Evolutionary conservation across 2,329 filamentous ascomycete genomes (phyloP).

Genomic region (Diatrype stigma): DNA sequence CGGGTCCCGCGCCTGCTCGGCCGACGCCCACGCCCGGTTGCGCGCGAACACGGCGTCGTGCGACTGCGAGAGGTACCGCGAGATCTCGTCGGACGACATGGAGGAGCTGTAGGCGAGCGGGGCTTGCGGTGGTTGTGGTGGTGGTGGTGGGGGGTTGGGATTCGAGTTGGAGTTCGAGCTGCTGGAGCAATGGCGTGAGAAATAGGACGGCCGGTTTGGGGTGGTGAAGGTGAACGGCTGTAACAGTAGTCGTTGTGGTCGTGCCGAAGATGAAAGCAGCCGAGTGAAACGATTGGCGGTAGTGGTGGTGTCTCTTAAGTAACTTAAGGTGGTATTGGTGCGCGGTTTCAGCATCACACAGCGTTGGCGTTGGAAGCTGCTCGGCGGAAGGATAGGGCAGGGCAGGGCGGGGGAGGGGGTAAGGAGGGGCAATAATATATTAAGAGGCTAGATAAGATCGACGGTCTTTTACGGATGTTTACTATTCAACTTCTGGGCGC

Average conservation of each 20-base stretch:
- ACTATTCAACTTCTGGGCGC: too few relatives aligned
- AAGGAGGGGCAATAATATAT: too few relatives aligned
- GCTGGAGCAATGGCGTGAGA: not conserved
- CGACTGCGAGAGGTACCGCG: slow-evolving; percentile 55
- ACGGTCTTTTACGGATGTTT: too few relatives aligned
- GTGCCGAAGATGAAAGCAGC: not conserved
- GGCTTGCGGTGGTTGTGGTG: not conserved
- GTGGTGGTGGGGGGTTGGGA: not conserved
- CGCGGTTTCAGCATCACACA: not conserved
- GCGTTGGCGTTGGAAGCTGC: not conserved
- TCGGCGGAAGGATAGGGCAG: too few relatives aligned
- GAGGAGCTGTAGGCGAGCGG: not conserved
- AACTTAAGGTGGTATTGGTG: not conserved
- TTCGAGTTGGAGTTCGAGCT: not conserved
- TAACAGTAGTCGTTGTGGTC: not conserved
- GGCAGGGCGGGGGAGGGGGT: too few relatives aligned
- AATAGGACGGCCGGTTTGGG: not conserved
- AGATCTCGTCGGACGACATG: slow-evolving; percentile 31
- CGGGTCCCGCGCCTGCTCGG: slow-evolving; percentile 55
- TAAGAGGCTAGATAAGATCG: too few relatives aligned
- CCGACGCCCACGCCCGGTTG: slow-evolving; percentile 62
- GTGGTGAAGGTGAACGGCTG: not conserved
- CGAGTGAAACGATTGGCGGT: not conserved
- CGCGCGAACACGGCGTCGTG: slow-evolving; percentile 66
- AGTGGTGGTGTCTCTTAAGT: too few relatives aligned